A percentile compares a stretch with the other conserved stretches of the same genome.
Conservation (phyloP, 148 eudicot species). For the Arbutus unedo region DNA sequence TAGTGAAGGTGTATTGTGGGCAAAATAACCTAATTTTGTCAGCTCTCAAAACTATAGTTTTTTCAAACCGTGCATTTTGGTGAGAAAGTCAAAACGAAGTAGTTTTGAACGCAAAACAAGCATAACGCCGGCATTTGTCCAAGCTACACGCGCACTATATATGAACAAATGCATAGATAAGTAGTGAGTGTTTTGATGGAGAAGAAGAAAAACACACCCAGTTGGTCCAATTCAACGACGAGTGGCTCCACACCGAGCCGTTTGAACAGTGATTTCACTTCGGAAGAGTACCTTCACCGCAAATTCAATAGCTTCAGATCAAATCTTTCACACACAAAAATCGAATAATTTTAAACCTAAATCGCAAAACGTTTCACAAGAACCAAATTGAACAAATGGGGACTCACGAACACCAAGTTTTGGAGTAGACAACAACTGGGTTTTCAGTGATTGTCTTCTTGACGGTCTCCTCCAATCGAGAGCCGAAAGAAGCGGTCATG, state of each 20-base stretch:
- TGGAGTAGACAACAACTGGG: slow-evolving; percentile 92
- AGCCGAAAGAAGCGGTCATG: slow-evolving; percentile 62
- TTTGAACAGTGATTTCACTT: slow-evolving; percentile 81
- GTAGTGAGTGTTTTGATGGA: neutral
- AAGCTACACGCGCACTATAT: neutral
- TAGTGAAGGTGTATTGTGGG: too few species aligned
- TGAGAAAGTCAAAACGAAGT: too few species aligned
- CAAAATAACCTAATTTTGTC: too few species aligned
- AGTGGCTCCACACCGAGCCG: slow-evolving; percentile 72
- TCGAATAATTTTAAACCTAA: neutral
- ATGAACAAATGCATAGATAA: neutral
- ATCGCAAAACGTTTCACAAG: neutral
- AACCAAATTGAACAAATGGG: neutral
- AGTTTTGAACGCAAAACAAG: too few species aligned
- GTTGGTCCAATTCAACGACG: slow-evolving; percentile 81
- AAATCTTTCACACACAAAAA: slow-evolving; percentile 10
- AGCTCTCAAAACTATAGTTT: too few species aligned
- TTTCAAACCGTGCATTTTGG: too few species aligned
- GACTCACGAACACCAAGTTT: slow-evolving; percentile 92
- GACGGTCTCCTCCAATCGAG: slow-evolving; percentile 69
- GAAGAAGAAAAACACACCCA: slow-evolving; percentile 49
- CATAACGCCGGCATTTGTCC: too few species aligned
- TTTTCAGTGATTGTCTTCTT: slow-evolving; percentile 69
- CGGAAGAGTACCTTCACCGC: slow-evolving; percentile 63
- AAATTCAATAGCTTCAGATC: slow-evolving; percentile 17